Evolutionary conservation across 1,284 basidiomycete genomes (phyloP).

Genomic region (Sanguinoderma infundibulare): DNA sequence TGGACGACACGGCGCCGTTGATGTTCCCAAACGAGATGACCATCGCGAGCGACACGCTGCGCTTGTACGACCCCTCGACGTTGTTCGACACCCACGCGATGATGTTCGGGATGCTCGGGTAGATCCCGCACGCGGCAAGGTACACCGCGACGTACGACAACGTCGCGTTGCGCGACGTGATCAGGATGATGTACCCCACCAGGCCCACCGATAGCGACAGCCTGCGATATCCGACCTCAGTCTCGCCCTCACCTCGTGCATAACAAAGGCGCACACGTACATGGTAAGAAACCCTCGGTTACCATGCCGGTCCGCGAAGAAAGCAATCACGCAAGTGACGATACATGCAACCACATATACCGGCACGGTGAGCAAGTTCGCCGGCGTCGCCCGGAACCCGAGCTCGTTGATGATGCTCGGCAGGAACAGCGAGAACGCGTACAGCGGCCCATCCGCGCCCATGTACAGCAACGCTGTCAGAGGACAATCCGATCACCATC

Average conservation of each 20-base stretch:
- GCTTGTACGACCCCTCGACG: constrained; percentile 61
- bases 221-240: constrained; percentile 40
- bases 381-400: constrained; percentile 66
- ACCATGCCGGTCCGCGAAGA: constrained; percentile 62
- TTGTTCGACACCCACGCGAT: constrained; percentile 77
- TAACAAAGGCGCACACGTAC: constrained; percentile 41
- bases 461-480: constrained; percentile 56
- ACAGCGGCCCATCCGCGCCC: constrained; percentile 66
- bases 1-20: constrained; percentile 50
- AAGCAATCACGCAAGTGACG: constrained; percentile 66
- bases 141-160: constrained; percentile 75
- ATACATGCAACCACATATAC: constrained; percentile 71
- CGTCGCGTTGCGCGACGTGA: constrained; percentile 60
- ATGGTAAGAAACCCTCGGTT: constrained; percentile 65
- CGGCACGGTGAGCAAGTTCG: constrained; percentile 76
- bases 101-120: constrained; percentile 72
- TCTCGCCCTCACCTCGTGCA: not conserved
- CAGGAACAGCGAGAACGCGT: constrained; percentile 75
- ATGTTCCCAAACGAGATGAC: constrained; percentile 48
- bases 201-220: constrained; percentile 33
- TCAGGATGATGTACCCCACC: constrained; percentile 72
- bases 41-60: constrained; percentile 47
- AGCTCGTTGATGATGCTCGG: constrained; percentile 75
- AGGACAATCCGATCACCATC: not conserved
- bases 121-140: constrained; percentile 75